phyloP scores from a whole-genome alignment of 2,329 filamentous ascomycete species.

The Aspergillus clavatus region DNA sequence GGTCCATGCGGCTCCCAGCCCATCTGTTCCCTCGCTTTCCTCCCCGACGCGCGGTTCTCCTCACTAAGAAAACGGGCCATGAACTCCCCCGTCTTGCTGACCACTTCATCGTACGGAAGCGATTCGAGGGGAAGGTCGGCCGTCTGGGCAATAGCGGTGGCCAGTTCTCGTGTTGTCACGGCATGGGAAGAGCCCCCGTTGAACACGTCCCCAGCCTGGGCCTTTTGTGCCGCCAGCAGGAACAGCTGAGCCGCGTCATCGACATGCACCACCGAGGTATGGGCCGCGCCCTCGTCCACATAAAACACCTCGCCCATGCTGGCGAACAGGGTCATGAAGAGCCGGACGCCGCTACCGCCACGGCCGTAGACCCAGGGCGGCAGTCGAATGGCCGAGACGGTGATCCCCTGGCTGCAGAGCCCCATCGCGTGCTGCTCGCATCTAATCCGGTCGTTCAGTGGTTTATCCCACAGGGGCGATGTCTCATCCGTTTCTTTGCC shows the following conservation, averaged over 20 bases:
- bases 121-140: too few relatives aligned
- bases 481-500: slow-evolving; percentile 28
- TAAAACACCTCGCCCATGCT: slow-evolving; percentile 34
- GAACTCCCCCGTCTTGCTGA: too few relatives aligned
- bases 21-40: too few relatives aligned
- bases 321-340: slow-evolving; percentile 23
- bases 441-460: slow-evolving; percentile 22
- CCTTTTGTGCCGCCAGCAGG: slow-evolving; percentile 39
- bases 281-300: slow-evolving; percentile 35
- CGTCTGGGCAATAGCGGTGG: too few relatives aligned
- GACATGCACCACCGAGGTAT: slow-evolving; percentile 35
- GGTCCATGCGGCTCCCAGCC: too few relatives aligned
- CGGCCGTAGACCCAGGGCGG: slow-evolving; percentile 38
- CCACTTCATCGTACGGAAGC: too few relatives aligned
- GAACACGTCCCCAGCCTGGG: slow-evolving; percentile 29
- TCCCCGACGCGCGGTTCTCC: too few relatives aligned
- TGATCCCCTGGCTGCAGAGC: slow-evolving; percentile 26
- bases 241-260: slow-evolving; percentile 37
- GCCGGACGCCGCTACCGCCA: slow-evolving; percentile 18
- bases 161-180: too few relatives aligned
- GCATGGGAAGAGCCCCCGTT: too few relatives aligned
- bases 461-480: slow-evolving; percentile 8
- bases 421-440: slow-evolving; percentile 17
- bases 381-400: slow-evolving; percentile 35
- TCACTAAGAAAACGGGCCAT: too few relatives aligned